Evolutionary conservation across 352 stramenopile species (phyloP), one percentile per base, ranked within the genome.

Genomic region (Pythium pyrilobum): DNA sequence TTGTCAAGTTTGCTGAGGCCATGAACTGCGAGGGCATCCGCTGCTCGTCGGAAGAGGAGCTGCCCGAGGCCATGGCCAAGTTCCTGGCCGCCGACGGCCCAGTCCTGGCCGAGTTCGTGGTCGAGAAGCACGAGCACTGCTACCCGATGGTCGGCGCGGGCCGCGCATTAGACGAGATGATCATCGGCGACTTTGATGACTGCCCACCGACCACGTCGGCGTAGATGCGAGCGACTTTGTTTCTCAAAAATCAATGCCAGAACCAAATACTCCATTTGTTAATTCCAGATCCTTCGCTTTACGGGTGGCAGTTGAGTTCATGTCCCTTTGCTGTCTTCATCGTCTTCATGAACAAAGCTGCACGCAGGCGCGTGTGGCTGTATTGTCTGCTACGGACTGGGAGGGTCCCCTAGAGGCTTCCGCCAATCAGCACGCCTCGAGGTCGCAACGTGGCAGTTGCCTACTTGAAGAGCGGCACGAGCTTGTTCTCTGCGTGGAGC

Each of bases 181-280:
- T 98, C 74, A 85, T 97, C 66, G 89, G 92, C 56, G 87, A 97
- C 70, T 97, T 97, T 65, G 91, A 98, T 54, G 88, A 97, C 60
- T 96, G 96, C 60, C 72, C 83, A 25, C 75, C 77, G 38, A 96
- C 91, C 41, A 96, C 93, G 42, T 97, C 93, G 52, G 84, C 81
- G 66, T 98, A 96, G 72, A 53, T 34, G 34, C 37, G 31, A 15
- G 4, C 18, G 3, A 29, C 4, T 31, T 5, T 40, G 34, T 40
- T 40, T 20, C 34, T 10, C 34, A 25, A 13, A 7, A 37, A 46
- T 46, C 3, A 46, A 31, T 31, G 28, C 24, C 24, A 46, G 24
- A n/a, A n/a, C n/a, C n/a, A n/a, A n/a, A n/a, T n/a, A n/a, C n/a
- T n/a, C n/a, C n/a, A n/a, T n/a, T n/a, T n/a, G n/a, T n/a, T n/a